Percentiles rank a stretch among this genome's conserved stretches.
Evolutionary conservation across 495 filamentous ascomycete genomes (phyloP).

Genomic region (Cudoniella acicularis): DNA sequence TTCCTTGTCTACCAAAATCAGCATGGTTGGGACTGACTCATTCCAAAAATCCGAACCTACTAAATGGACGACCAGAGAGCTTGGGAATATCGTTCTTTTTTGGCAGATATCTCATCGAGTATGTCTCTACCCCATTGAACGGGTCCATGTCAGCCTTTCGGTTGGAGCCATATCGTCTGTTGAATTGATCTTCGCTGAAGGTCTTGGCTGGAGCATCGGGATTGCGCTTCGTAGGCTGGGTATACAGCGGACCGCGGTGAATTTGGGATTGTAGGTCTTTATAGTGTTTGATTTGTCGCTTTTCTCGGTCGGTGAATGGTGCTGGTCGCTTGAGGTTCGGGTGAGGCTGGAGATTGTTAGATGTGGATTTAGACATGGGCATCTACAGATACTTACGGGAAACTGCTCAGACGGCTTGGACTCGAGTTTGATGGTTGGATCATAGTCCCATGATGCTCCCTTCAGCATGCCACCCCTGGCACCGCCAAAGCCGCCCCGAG

Average conservation of each 20-base stretch:
- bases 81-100: conserved; percentile 44
- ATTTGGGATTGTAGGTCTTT: conserved; percentile 43
- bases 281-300: conserved; percentile 40
- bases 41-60: background rate
- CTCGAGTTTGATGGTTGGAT: conserved; percentile 35
- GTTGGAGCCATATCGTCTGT: conserved; percentile 41
- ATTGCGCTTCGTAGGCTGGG: conserved; percentile 30
- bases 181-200: conserved; percentile 47
- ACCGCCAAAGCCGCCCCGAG: conserved; percentile 27
- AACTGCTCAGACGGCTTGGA: conserved; percentile 40
- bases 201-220: conserved; percentile 23
- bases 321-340: conserved; percentile 39
- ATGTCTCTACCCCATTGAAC: conserved; percentile 47
- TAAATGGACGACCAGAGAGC: conserved; percentile 36
- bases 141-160: conserved; percentile 47
- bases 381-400: conserved; percentile 28
- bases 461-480: conserved; percentile 25
- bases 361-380: background rate
- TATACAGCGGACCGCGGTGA: conserved; percentile 48
- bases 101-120: conserved; percentile 43
- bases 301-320: conserved; percentile 35
- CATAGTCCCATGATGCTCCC: conserved; percentile 29
- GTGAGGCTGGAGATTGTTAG: conserved; percentile 17
- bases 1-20: conserved; percentile 30
- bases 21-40: background rate